Conservation (phyloP, 108 stramenopile genomes). For the Nitzschia sp. region DNA sequence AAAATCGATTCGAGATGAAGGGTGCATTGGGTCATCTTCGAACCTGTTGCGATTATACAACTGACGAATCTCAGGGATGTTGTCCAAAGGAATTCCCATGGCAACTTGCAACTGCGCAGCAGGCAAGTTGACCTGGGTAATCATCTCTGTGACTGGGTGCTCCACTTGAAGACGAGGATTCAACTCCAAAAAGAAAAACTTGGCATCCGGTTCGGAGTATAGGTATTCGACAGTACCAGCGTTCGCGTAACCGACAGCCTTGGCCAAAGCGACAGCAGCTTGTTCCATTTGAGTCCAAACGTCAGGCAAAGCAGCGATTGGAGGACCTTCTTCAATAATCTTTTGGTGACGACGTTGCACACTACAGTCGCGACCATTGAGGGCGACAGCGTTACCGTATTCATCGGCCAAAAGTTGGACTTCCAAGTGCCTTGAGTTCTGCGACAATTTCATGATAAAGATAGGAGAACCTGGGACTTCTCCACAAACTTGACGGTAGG, state of each 20-base stretch:
- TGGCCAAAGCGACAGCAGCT: conserved; percentile 94
- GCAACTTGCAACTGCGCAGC: conserved; percentile 97
- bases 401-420: conserved; percentile 97
- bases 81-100: conserved; percentile 97
- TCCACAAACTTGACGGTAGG: conserved; percentile 95
- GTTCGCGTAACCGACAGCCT: conserved; percentile 97
- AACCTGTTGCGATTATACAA: conserved; percentile 88
- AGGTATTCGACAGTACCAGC: conserved; percentile 99
- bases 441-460: conserved; percentile 94
- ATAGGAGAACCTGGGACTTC: conserved; percentile 99
- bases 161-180: conserved; percentile 99
- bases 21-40: conserved; percentile 70
- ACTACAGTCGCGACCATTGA: conserved; percentile 99
- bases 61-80: conserved; percentile 94
- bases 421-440: conserved; percentile 93
- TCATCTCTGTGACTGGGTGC: conserved; percentile 99
- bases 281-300: conserved; percentile 97
- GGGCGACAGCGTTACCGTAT: conserved; percentile 96
- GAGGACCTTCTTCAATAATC: conserved; percentile 98
- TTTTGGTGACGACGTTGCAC: conserved; percentile 99
- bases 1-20: conserved; percentile 72
- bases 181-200: conserved; percentile 98
- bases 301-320: conserved; percentile 86
- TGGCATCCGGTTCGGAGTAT: conserved; percentile 85
- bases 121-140: conserved; percentile 95